phyloP scores from a whole-genome alignment of 106 monocot genomes.

The Acorus calamus region DNA sequence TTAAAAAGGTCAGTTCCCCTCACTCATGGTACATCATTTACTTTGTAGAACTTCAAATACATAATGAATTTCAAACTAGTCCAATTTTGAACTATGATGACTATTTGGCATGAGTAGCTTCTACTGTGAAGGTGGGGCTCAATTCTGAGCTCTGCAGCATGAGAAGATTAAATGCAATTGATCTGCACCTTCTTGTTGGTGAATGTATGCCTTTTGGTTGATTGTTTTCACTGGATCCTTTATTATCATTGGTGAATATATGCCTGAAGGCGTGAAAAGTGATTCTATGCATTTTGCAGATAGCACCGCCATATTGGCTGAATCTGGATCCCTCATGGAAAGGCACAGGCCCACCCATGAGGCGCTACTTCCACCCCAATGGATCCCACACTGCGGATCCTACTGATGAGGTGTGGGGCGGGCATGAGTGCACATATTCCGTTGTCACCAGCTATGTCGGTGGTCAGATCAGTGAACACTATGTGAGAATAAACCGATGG shows the following conservation, averaged over 20 bases:
- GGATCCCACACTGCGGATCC: slow-evolving; percentile 64
- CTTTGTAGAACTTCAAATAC: no score
- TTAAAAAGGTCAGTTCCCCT: slow-evolving; percentile 25
- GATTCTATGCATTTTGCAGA: slow-evolving; percentile 20
- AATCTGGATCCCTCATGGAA: slow-evolving; percentile 67
- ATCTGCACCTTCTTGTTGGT: no score
- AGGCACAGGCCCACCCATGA: slow-evolving; percentile 50
- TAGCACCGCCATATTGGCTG: slow-evolving; percentile 57
- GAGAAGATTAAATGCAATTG: no score
- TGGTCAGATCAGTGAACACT: slow-evolving; percentile 49
- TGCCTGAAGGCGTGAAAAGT: no score
- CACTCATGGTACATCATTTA: no score
- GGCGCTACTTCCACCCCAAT: slow-evolving; percentile 55
- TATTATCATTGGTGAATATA: no score
- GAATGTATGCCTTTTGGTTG: no score
- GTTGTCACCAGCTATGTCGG: slow-evolving; percentile 57
- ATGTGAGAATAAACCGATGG: slow-evolving; percentile 77
- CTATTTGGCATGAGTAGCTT: not conserved
- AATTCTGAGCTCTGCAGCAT: no score
- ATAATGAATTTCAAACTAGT: not conserved
- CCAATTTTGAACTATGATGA: not conserved
- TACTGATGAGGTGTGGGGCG: slow-evolving; percentile 58
- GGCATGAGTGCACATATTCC: slow-evolving; percentile 59
- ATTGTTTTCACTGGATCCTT: no score
- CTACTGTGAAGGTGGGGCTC: not conserved